These are phyloP conservation scores for Aquilaria malaccensis DNA, from an alignment of 345 rosid genomes.

Conservation along the genomic window DNA sequence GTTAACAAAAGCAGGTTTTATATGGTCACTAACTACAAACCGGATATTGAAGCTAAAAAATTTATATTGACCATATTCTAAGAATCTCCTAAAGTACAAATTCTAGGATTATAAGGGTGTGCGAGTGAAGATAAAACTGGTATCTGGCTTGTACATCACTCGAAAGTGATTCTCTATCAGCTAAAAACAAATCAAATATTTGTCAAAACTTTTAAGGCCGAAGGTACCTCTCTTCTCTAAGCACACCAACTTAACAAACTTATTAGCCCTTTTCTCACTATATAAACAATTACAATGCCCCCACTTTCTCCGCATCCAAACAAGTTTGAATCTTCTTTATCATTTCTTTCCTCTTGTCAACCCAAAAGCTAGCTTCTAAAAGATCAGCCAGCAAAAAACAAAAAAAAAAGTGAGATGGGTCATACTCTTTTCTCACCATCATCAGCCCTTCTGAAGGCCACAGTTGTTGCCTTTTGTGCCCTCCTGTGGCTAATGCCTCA, in stretches of 20 bases:
- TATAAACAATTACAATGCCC: slow-evolving; percentile 1
- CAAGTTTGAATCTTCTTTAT: neutral
- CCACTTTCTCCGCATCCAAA: slow-evolving; percentile 5
- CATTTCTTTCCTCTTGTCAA: neutral
- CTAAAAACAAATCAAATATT: neutral
- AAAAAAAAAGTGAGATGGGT: neutral
- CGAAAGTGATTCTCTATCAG: slow-evolving; percentile 12
- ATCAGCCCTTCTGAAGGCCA: neutral
- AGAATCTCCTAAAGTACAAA: neutral
- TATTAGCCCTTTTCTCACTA: slow-evolving; percentile 4
- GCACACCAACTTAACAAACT: slow-evolving; percentile 8
- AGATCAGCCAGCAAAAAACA: neutral
- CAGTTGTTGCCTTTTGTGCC: slow-evolving; percentile 1
- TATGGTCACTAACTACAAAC: too few relatives aligned
- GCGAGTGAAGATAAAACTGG: neutral
- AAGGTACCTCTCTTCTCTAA: neutral
- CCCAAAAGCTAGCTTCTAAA: neutral
- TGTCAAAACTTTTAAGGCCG: neutral
- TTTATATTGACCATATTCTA: too few relatives aligned
- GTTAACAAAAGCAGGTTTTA: too few relatives aligned
- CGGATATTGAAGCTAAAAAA: too few relatives aligned
- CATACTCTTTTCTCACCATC: neutral
- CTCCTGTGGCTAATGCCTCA: slow-evolving; percentile 1
- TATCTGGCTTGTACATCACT: slow-evolving; percentile 6
- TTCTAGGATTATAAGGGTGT: neutral